Evolutionary conservation across 2,329 filamentous ascomycete genomes (phyloP), one percentile per base, ranked within the genome.

Genomic region (Aspergillus aculeatinus): DNA sequence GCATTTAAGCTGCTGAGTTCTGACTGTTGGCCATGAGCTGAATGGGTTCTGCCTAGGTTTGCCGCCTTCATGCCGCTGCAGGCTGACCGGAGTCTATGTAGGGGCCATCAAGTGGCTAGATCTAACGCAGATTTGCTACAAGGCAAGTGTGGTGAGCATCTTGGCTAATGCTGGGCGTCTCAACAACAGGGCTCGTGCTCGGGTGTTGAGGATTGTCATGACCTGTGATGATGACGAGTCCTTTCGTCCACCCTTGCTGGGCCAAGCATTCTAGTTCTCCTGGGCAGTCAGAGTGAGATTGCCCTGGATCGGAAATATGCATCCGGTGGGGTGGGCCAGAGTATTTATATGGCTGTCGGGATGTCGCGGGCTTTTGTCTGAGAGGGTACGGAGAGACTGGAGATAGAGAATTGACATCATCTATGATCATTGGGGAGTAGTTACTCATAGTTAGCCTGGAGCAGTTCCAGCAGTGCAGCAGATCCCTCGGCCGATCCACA

Each of bases 211-310:
- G 50, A 10, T 23, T 39, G 21, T 21, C 21, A 21, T 14, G 50
- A 11, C 14, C 25, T 27, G 42, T 47, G 52, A 19, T 55, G 42
- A 31, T 21, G 42, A 31, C 12, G 48, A 55, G 42, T 23, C 29
- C n/a, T 51, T 21, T 47, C 48, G 27, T 29, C 47, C 56, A 59
- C 62, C 60, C 63, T 65, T 67, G 58, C 56, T 65, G 35, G 42
- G 64, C 64, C 64, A 64, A 66, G 65, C 63, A 66, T 67, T 66
- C 64, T 63, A 42, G 54, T 52, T 57, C 50, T 49, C 52, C 54
- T 39, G 29, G 60, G 58, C 44, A 44, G 14, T 19, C 14, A 9
- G 39, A 16, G 16, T 44, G 16, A 44, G 39, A n/a, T 6, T 19
- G 39, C 39, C n/a, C 39, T 44, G 39, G 39, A 44, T 44, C 39